Conservation (phyloP, 192 early-diverging fungal genomes). For the Gonapodya prolifera region DNA sequence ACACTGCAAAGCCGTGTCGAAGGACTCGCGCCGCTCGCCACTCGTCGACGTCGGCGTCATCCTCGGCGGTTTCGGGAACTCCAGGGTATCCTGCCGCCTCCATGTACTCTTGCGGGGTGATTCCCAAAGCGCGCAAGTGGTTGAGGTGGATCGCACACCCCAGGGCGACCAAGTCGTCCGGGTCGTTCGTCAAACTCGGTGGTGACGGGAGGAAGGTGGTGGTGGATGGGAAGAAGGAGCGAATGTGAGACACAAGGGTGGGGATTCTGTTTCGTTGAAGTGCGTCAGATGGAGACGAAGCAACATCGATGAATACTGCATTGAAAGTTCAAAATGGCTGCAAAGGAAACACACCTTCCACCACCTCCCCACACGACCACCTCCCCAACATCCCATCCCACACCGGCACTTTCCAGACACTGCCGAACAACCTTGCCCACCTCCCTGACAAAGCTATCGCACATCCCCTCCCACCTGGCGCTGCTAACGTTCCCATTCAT, state of each 20-base stretch:
- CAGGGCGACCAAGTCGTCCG: not conserved
- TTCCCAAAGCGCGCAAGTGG: not conserved
- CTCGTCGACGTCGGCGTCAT: not conserved
- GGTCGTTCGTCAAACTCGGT: not conserved
- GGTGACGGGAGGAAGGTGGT: not conserved
- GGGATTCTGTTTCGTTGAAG: not conserved
- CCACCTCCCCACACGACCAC: not conserved
- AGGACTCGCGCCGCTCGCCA: not conserved
- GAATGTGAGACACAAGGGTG: not conserved
- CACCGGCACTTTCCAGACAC: not conserved
- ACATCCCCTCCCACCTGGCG: not conserved
- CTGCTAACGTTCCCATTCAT: not conserved
- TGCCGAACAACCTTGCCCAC: not conserved
- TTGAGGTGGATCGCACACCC: constrained; percentile 1
- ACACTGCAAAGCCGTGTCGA: not conserved
- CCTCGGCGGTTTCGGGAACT: not conserved
- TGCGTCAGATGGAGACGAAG: not conserved
- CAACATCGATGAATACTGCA: not conserved
- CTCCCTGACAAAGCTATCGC: not conserved
- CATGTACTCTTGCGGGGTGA: not conserved
- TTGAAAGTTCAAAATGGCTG: not conserved
- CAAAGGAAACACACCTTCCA: not conserved
- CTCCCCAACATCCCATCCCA: not conserved
- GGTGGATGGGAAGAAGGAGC: not conserved
- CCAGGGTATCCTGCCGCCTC: not conserved